phyloP scores from a whole-genome alignment of 1,139 yeast species.

The Insectozyma bohioensis region DNA sequence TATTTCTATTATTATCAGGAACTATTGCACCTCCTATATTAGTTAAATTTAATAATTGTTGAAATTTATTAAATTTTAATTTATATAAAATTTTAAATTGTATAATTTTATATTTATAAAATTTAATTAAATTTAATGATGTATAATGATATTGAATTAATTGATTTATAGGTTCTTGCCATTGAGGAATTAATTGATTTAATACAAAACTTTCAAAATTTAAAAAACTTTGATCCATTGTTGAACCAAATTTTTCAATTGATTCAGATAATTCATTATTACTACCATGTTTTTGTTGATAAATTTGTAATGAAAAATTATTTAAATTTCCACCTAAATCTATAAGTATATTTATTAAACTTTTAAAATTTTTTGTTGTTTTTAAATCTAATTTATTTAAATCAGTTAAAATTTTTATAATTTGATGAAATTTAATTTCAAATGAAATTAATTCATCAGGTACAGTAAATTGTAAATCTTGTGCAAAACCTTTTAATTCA shows the following conservation, averaged over 20 bases:
- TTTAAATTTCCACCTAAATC: slow-evolving; percentile 50
- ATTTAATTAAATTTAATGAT: slow-evolving; percentile 40
- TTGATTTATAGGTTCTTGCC: slow-evolving; percentile 50
- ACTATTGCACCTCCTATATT: slow-evolving; percentile 11
- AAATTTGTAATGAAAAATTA: slow-evolving; percentile 46
- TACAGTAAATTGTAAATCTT: slow-evolving; percentile 25
- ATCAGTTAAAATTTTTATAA: slow-evolving; percentile 32
- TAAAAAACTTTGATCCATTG: slow-evolving; percentile 42
- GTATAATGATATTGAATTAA: slow-evolving; percentile 40
- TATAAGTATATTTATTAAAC: slow-evolving; percentile 31
- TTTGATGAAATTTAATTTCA: slow-evolving; percentile 36
- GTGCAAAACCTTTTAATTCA: slow-evolving; percentile 25
- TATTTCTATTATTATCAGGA: neutral
- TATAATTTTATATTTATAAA: slow-evolving; percentile 46
- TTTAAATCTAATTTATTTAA: slow-evolving; percentile 35
- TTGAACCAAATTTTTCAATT: slow-evolving; percentile 48
- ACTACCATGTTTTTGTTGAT: slow-evolving; percentile 22
- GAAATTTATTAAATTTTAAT: slow-evolving; percentile 40
- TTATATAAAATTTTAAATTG: slow-evolving; percentile 44
- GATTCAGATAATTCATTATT: slow-evolving; percentile 31
- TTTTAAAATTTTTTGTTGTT: slow-evolving; percentile 31
- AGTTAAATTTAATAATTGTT: slow-evolving; percentile 34
- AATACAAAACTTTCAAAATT: slow-evolving; percentile 40
- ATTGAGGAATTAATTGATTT: slow-evolving; percentile 37
- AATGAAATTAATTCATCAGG: slow-evolving; percentile 35